Percentiles rank a stretch among this genome's conserved stretches.
Conservation (phyloP, 73 alveolate genomes). For the Breviolum minutum region DNA sequence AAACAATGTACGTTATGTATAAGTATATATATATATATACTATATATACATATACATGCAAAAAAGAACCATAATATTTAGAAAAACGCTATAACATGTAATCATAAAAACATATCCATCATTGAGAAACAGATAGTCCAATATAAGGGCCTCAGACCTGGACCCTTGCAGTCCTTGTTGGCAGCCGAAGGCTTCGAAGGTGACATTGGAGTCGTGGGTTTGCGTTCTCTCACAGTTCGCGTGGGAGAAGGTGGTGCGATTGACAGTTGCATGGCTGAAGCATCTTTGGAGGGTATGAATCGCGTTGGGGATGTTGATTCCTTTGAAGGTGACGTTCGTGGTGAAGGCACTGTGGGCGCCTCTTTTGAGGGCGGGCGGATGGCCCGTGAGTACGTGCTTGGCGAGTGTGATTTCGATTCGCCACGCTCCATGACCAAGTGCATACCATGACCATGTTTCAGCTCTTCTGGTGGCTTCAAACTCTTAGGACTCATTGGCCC, state of each 20-base stretch:
- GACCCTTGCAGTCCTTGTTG: background rate
- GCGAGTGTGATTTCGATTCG: too few relatives aligned
- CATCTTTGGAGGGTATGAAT: background rate
- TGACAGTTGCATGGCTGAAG: background rate
- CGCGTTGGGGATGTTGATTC: background rate
- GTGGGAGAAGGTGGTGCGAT: conserved; percentile 18
- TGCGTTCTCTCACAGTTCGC: background rate
- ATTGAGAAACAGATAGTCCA: background rate
- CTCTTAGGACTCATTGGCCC: conserved; percentile 3
- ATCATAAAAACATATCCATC: background rate
- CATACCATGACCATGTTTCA: background rate
- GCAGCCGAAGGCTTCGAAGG: background rate
- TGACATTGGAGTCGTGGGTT: background rate
- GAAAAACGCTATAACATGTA: background rate
- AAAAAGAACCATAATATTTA: too few relatives aligned
- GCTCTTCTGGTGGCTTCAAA: background rate
- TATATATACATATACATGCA: too few relatives aligned
- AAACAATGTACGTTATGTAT: too few relatives aligned
- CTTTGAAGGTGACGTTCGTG: background rate
- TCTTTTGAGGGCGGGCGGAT: background rate
- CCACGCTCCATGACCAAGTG: background rate
- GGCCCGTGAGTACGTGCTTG: background rate
- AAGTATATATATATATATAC: too few relatives aligned
- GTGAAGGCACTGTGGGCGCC: background rate
- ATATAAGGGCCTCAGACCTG: background rate